phyloP scores from a whole-genome alignment of 1,284 basidiomycete species.

The Fomitopsis betulina region DNA sequence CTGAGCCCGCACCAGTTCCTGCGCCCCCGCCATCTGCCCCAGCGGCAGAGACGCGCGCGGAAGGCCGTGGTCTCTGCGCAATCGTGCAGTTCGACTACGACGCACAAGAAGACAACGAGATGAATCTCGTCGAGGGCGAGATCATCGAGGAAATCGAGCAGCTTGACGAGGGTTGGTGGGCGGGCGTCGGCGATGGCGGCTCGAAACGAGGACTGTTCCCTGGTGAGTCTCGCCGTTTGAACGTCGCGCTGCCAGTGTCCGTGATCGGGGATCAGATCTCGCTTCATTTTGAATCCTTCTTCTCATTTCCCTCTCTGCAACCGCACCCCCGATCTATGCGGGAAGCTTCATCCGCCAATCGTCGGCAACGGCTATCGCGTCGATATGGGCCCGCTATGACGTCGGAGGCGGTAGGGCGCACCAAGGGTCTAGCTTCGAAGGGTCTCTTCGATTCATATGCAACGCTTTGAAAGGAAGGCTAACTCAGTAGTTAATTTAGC shows the following conservation, averaged over 20 bases:
- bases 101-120: slow-evolving; percentile 82
- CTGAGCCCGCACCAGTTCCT: slow-evolving; percentile 37
- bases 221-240: slow-evolving; percentile 38
- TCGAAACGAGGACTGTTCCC: slow-evolving; percentile 72
- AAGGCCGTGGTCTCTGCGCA: slow-evolving; percentile 52
- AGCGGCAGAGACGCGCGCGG: slow-evolving; percentile 21
- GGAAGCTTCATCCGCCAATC: neutral
- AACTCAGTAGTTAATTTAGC: slow-evolving; percentile 32
- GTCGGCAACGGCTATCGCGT: too few relatives aligned
- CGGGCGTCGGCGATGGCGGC: slow-evolving; percentile 62
- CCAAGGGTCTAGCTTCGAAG: too few relatives aligned
- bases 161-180: slow-evolving; percentile 87
- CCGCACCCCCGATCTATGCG: neutral
- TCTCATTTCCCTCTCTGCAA: neutral
- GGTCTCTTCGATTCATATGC: too few relatives aligned
- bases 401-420: too few relatives aligned
- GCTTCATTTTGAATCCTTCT: neutral
- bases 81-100: slow-evolving; percentile 78
- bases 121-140: slow-evolving; percentile 77
- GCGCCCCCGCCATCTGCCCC: slow-evolving; percentile 17
- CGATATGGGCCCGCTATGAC: neutral
- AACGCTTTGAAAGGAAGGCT: neutral
- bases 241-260: neutral
- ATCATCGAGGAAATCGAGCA: slow-evolving; percentile 79
- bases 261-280: neutral